Conservation (phyloP, 176 grass and related monocot genomes). For the Oryza nivara region DNA sequence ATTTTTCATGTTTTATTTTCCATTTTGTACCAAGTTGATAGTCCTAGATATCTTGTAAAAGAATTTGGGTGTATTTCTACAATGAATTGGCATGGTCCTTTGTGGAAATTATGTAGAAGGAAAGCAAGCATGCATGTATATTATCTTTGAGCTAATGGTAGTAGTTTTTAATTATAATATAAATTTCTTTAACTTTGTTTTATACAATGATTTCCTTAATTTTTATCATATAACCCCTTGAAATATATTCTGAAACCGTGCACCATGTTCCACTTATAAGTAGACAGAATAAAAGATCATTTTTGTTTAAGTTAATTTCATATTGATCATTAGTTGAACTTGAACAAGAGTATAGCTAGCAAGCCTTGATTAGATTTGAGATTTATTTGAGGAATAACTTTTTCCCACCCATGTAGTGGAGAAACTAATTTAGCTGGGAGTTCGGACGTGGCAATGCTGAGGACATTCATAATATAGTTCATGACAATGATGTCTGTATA, state of each 20-base stretch:
- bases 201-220: not conserved
- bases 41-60: not conserved
- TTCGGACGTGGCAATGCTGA: not conserved
- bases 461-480: constrained; percentile 1
- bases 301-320: not conserved
- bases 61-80: not conserved
- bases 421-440: constrained; percentile 12
- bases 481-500: constrained; percentile 12
- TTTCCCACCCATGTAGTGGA: not conserved
- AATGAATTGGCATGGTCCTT: not conserved
- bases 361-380: not conserved
- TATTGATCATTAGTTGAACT: not conserved
- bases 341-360: not conserved
- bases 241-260: not conserved
- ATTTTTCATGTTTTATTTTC: not conserved
- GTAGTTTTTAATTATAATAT: not conserved
- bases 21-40: not conserved
- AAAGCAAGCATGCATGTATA: constrained; percentile 10
- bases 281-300: not conserved
- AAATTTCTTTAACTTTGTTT: not conserved
- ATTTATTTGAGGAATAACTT: not conserved
- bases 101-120: constrained; percentile 19
- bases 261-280: not conserved
- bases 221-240: not conserved
- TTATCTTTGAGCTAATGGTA: not conserved